These are phyloP conservation scores for Corylus heterophylla DNA, from an alignment of 306 rosid genomes.

Conservation along the genomic window DNA sequence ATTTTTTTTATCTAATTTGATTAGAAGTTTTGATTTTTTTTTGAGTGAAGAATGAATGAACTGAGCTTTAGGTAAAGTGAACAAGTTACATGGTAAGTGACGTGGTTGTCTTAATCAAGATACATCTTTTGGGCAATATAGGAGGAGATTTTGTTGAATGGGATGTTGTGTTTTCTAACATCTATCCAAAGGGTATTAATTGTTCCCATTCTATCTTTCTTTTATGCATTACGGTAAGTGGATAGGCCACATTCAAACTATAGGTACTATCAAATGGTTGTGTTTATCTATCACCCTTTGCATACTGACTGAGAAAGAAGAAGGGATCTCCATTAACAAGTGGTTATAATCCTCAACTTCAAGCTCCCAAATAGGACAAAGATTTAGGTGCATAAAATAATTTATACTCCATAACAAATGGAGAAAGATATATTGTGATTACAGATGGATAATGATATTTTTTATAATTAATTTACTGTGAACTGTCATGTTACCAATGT, in stretches of 20 bases:
- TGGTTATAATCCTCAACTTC: not conserved
- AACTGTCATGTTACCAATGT: not conserved
- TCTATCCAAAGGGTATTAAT: not conserved
- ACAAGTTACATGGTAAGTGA: not conserved
- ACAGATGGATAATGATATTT: not conserved
- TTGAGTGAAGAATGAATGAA: not conserved
- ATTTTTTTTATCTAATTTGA: not conserved
- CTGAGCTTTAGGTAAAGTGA: not conserved
- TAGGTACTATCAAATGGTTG: not conserved
- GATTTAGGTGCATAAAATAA: not conserved
- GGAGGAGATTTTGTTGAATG: not conserved
- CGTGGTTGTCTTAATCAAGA: not conserved
- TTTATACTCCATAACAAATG: not conserved
- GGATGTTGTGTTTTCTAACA: not conserved
- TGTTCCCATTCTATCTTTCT: not conserved
- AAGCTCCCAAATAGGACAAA: not conserved
- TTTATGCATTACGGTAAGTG: not conserved
- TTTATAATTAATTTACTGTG: too few relatives aligned
- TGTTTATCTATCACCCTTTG: not conserved
- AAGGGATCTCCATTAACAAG: not conserved
- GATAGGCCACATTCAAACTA: not conserved
- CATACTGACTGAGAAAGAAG: not conserved
- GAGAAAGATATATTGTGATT: not conserved
- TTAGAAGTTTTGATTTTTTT: not conserved
- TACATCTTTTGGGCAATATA: not conserved